Evolutionary conservation across 768 basidiomycete genomes (phyloP).

Genomic region (Sutorius australiensis): DNA sequence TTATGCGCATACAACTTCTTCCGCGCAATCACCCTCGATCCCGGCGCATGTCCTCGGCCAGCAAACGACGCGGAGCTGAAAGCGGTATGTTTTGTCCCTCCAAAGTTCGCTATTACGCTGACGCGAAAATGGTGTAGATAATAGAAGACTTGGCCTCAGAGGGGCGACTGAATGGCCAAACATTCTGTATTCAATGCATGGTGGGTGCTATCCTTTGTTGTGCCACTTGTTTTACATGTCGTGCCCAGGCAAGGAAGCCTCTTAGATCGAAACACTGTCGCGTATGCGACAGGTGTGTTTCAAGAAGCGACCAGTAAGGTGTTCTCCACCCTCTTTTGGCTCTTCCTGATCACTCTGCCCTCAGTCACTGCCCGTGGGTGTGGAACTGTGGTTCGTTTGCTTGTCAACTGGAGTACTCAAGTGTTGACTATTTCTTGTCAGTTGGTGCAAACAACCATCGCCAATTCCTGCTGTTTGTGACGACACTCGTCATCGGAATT

Average conservation of each 20-base stretch:
- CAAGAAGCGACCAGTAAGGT: slow-evolving; percentile 89
- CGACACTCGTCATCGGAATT: slow-evolving; percentile 79
- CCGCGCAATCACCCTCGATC: slow-evolving; percentile 82
- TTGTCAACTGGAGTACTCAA: neutral
- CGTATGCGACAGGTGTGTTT: slow-evolving; percentile 84
- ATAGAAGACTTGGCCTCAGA: slow-evolving; percentile 88
- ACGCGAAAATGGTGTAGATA: slow-evolving; percentile 44
- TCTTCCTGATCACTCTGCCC: slow-evolving; percentile 1
- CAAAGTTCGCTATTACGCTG: neutral
- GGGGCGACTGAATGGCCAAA: slow-evolving; percentile 89
- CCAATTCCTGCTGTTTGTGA: slow-evolving; percentile 92
- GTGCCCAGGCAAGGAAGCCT: slow-evolving; percentile 71
- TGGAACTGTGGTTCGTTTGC: slow-evolving; percentile 87
- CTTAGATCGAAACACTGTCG: slow-evolving; percentile 95
- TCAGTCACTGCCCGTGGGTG: slow-evolving; percentile 96
- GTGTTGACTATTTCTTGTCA: slow-evolving; percentile 27
- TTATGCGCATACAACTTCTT: slow-evolving; percentile 89
- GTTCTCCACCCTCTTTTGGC: neutral
- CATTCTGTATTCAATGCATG: slow-evolving; percentile 97
- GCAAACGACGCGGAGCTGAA: slow-evolving; percentile 82
- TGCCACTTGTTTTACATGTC: neutral
- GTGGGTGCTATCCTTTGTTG: slow-evolving; percentile 34
- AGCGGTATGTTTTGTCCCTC: slow-evolving; percentile 50
- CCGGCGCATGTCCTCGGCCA: slow-evolving; percentile 82
- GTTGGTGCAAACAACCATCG: slow-evolving; percentile 94